Conservation (phyloP, 73 alveolate species). For the Tetrahymena borealis region DNA sequence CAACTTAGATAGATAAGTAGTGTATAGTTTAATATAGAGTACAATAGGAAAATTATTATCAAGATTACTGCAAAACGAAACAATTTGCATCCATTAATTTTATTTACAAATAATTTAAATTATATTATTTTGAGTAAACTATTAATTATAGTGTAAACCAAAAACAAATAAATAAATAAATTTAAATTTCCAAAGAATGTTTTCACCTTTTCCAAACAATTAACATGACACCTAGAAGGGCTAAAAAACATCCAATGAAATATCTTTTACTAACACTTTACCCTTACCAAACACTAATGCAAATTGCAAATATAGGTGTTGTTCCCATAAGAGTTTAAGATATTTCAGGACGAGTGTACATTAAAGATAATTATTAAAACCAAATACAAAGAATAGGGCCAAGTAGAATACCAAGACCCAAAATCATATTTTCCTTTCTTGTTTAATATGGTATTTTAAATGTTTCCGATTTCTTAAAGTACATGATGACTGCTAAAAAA, state of each 20-base stretch:
- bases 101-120: no score
- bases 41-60: no score
- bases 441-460: not conserved
- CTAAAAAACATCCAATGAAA: not conserved
- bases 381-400: not conserved
- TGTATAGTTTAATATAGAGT: no score
- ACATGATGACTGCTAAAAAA: not conserved
- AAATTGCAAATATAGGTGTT: not conserved
- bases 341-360: not conserved
- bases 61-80: no score
- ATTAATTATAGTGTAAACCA: not conserved
- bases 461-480: not conserved
- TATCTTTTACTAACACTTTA: not conserved
- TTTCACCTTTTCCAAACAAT: not conserved
- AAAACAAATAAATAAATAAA: not conserved
- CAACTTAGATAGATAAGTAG: no score
- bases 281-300: not conserved
- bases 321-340: not conserved
- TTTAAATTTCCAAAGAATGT: not conserved
- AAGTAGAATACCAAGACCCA: not conserved
- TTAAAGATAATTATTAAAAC: not conserved
- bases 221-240: not conserved
- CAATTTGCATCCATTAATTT: no score
- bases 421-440: not conserved
- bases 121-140: no score